A percentile compares a stretch with the other conserved stretches of the same genome.
These are phyloP conservation scores for Magnaporthiopsis incrustans DNA, from an alignment of 2,329 filamentous ascomycete species.

Conservation along the genomic window DNA sequence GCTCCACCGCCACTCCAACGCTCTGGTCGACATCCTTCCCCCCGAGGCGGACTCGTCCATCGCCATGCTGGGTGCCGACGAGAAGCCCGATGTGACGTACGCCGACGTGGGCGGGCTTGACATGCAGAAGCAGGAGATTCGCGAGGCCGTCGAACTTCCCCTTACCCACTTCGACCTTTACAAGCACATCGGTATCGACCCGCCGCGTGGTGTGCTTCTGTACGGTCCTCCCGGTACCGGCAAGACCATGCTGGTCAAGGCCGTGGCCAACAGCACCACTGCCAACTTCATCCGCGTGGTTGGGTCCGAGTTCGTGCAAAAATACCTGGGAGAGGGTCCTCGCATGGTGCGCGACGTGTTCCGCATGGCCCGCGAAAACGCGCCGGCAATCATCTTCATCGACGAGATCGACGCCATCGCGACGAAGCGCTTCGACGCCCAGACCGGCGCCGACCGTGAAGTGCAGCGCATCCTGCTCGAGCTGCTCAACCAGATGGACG, in stretches of 20 bases:
- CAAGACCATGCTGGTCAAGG: constrained; percentile 97
- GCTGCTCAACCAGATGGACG: constrained; percentile 98
- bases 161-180: constrained; percentile 98
- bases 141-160: constrained; percentile 93
- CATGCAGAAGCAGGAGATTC: constrained; percentile 99
- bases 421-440: constrained; percentile 97
- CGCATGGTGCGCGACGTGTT: constrained; percentile 99
- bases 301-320: constrained; percentile 97
- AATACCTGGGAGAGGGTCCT: constrained; percentile 94
- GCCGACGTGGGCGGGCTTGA: constrained; percentile 95
- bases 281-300: constrained; percentile 98
- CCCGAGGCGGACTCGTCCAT: constrained; percentile 98
- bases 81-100: constrained; percentile 98
- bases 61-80: constrained; percentile 90
- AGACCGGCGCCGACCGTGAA: constrained; percentile 95
- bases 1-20: constrained; percentile 96
- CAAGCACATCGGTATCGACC: constrained; percentile 98
- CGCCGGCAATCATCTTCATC: constrained; percentile 98
- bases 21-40: constrained; percentile 96
- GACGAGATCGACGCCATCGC: constrained; percentile 99
- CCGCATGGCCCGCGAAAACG: constrained; percentile 97
- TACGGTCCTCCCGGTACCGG: constrained; percentile 94
- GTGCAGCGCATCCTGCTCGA: constrained; percentile 98
- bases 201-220: constrained; percentile 87
- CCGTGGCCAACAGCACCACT: constrained; percentile 95